Percentiles rank a stretch among this genome's conserved stretches.
Conservation (phyloP, 768 basidiomycete species). For the Macrolepiota dolichaula region DNA sequence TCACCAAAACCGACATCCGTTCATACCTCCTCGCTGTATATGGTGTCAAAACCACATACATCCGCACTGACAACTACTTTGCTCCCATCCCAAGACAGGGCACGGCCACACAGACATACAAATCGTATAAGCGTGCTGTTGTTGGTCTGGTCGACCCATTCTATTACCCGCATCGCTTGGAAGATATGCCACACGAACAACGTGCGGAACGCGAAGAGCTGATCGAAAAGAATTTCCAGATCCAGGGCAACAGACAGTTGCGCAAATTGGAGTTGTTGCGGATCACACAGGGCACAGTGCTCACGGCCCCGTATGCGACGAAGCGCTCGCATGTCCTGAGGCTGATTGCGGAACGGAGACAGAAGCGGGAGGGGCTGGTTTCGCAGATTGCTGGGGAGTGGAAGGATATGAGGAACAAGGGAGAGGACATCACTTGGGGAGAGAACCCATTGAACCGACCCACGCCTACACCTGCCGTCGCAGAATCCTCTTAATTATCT, state of each 20-base stretch:
- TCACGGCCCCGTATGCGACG: constrained; percentile 35
- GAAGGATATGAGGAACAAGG: constrained; percentile 30
- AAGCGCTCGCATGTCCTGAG: constrained; percentile 44
- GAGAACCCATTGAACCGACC: constrained; percentile 2
- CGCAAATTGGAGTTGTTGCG: constrained; percentile 37
- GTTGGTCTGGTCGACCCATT: constrained; percentile 92
- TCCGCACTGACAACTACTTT: constrained; percentile 91
- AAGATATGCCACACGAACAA: constrained; percentile 68
- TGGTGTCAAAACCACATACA: constrained; percentile 86
- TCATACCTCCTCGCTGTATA: constrained; percentile 85
- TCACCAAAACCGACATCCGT: constrained; percentile 92
- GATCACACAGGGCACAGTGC: constrained; percentile 34
- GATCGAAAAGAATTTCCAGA: constrained; percentile 60
- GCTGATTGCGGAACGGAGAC: constrained; percentile 38
- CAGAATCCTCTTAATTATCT: constrained; percentile 4
- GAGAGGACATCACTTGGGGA: constrained; percentile 20
- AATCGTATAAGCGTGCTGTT: constrained; percentile 86
- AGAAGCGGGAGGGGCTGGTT: constrained; percentile 37
- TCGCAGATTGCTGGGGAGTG: constrained; percentile 30
- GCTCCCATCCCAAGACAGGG: constrained; percentile 42
- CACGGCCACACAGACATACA: constrained; percentile 33
- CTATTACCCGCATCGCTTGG: constrained; percentile 81
- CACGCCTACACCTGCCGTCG: background rate
- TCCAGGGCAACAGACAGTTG: constrained; percentile 32
- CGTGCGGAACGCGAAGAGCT: constrained; percentile 53